Base-by-base conservation (phyloP, 1,139 yeast species). In the Pneumocystis jirovecii region DNA sequence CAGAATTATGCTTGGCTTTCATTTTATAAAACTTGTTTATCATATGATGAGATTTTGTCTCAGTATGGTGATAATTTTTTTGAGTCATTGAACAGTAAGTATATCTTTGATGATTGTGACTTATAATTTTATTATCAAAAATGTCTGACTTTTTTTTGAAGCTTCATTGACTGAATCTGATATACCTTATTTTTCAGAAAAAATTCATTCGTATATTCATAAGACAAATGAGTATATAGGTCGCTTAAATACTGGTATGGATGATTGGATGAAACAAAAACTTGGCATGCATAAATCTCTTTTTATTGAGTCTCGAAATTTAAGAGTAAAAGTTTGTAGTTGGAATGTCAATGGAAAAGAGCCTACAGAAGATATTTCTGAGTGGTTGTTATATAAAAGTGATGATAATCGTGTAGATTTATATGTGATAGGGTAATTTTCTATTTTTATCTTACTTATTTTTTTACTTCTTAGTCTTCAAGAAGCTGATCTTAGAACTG, bases 401-500 rank as follows among this genome's bases (percentile, higher is more conserved):
- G 17, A 15, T 50, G 34, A 50, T 19, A 25, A 25, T n/a, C 29
- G 34, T 50, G n/a, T 50, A 50, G 57, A 50, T n/a, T 50, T 50
- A 15, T 50, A 50, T 12, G 57, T 19, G 10, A 50, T 50, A 50
- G 57, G 57, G 57, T 50, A 50, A 31, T 31, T n/a, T 50, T 50
- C 17, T 25, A 12, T 25, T 50, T 3, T 50, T 25, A 25, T 50
- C 10, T 8, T 50, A 12, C 1, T 10, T 50, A 25, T 50, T 50
- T 45, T n/a, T 29, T 50, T 50, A 50, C 21, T 50, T 50, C 21
- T 25, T 50, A 60, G 61, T 15, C 61, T 66, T 34, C 67, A 66
- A 44, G 67, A 66, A 34, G 56, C 62, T 63, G 67, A 66, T 60
- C 66, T 66, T 21, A 60, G 63, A 21, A 63, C 67, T 12, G 67